Evolutionary conservation across 2,329 filamentous ascomycete species (phyloP), one percentile per base, ranked within the genome.

Genomic region (Lizonia empirigonia): DNA sequence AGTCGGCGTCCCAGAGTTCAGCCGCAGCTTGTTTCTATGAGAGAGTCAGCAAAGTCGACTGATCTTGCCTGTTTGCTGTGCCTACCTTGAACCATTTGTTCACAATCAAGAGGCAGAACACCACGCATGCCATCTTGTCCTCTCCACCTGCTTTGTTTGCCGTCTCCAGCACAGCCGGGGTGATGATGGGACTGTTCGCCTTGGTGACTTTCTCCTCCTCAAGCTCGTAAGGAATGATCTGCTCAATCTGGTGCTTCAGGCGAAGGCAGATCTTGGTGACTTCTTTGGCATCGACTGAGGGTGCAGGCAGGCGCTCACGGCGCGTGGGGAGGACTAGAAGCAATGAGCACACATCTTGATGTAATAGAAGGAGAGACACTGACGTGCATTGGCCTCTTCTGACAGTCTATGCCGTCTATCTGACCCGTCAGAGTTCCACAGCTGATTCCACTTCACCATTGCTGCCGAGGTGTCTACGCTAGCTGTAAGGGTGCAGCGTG

Each of bases 1-100:
- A 79, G 53, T 91, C 88, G 6, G 92, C 86, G 73, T 99, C 93
- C 91, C 93, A 99, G 2, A 97, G 83, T 78, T 99, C 94, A 6
- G 86, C 73, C 22, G 81, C 56, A 1, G 91, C 85, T 76, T 97
- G 92, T 55, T 84, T 85, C 68, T 52, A n/a, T n/a, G 32, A 12
- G 7, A 20, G 16, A 15, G 40, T 50, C 29, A 50, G 40, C 40
- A 16, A n/a, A 13, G 7, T 34, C 3, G 8, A 4, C 19, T 13
- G 26, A 8, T 10, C 4, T 23, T 15, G 4, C 15, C 15, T n/a
- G 5, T 1, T 8, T n/a, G 7, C 5, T 8, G 16, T 9, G 4
- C 30, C 7, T 30, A 52, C 49, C 41, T 84, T 86, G 75, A 97
- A 97, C 85, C 85, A 88, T 63, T 83, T 80, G 64, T 86, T 78